A percentile compares a stretch with the other conserved stretches of the same genome.
phyloP scores from a whole-genome alignment of 352 stramenopile species.

The Pseudoperonospora humuli region DNA sequence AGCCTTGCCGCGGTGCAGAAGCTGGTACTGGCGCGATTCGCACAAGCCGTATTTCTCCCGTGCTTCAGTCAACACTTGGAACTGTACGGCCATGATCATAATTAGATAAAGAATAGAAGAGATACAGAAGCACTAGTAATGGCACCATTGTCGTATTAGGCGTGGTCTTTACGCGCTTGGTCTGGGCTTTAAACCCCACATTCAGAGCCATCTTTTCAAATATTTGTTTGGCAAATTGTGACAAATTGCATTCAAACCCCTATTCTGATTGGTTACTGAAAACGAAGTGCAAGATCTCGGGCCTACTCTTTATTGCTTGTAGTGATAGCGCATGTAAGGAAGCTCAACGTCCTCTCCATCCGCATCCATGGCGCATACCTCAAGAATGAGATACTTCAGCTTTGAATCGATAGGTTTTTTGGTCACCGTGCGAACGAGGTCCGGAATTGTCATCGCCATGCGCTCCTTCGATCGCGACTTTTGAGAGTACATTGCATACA shows the following conservation, averaged over 20 bases:
- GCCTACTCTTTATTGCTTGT: constrained; percentile 26
- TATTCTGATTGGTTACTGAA: not conserved
- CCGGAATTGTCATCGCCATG: constrained; percentile 95
- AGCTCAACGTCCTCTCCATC: constrained; percentile 95
- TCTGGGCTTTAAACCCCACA: constrained; percentile 59
- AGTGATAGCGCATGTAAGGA: constrained; percentile 90
- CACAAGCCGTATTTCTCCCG: constrained; percentile 45
- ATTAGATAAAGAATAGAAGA: not conserved
- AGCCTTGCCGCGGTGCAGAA: constrained; percentile 52
- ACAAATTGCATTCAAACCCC: no score
- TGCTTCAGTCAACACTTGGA: constrained; percentile 64
- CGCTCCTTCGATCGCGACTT: constrained; percentile 89
- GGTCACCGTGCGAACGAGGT: constrained; percentile 92
- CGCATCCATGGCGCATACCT: constrained; percentile 94
- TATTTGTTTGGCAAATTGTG: no score
- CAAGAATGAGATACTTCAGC: constrained; percentile 94
- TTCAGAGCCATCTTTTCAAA: constrained; percentile 57
- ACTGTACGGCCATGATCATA: constrained; percentile 24
- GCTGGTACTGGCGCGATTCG: constrained; percentile 37
- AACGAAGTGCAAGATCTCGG: not conserved
- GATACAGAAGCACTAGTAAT: not conserved
- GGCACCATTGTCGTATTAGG: constrained; percentile 77
- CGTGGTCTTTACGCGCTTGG: constrained; percentile 69
- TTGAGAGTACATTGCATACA: constrained; percentile 86
- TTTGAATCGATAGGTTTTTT: constrained; percentile 93